Evolutionary conservation across 345 rosid genomes (phyloP).

Genomic region (Syzygium jambos): DNA sequence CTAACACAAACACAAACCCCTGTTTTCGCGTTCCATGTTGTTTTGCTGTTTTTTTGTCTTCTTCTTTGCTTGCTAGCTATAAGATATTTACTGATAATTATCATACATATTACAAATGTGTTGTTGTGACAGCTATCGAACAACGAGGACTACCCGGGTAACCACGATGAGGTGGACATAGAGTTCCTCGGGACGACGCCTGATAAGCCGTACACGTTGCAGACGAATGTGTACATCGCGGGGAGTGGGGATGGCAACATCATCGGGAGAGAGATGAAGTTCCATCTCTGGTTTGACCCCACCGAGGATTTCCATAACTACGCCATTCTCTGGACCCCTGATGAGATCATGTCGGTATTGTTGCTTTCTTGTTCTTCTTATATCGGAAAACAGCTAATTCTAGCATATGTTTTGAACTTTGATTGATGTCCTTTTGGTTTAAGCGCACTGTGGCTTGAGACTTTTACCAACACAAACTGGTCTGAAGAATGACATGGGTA

Average conservation of each 20-base stretch:
- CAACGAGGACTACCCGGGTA: conserved; percentile 70
- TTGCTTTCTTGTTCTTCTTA: not conserved
- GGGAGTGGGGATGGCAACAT: conserved; percentile 87
- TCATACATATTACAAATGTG: not conserved
- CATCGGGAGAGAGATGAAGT: conserved; percentile 73
- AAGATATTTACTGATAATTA: not conserved
- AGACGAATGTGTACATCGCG: conserved; percentile 77
- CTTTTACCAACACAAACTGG: not conserved
- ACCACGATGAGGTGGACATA: conserved; percentile 86
- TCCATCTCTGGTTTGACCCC: conserved; percentile 92
- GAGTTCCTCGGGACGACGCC: conserved; percentile 85
- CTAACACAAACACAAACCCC: not conserved
- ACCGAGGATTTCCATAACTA: conserved; percentile 77
- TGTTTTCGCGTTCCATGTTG: not conserved
- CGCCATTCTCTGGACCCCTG: conserved; percentile 61
- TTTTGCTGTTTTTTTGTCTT: not conserved
- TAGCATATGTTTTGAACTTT: not conserved
- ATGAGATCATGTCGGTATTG: conserved; percentile 55
- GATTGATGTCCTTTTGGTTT: not conserved
- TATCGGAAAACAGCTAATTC: not conserved
- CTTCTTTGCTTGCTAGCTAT: not conserved
- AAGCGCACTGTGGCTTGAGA: not conserved
- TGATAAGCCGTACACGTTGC: conserved; percentile 72
- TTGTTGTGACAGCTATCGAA: conserved; percentile 57
- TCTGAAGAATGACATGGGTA: not conserved